Evolutionary conservation across 2,329 filamentous ascomycete species (phyloP), one percentile per base, ranked within the genome.

Genomic region (Aspergillus pseudoterreus): DNA sequence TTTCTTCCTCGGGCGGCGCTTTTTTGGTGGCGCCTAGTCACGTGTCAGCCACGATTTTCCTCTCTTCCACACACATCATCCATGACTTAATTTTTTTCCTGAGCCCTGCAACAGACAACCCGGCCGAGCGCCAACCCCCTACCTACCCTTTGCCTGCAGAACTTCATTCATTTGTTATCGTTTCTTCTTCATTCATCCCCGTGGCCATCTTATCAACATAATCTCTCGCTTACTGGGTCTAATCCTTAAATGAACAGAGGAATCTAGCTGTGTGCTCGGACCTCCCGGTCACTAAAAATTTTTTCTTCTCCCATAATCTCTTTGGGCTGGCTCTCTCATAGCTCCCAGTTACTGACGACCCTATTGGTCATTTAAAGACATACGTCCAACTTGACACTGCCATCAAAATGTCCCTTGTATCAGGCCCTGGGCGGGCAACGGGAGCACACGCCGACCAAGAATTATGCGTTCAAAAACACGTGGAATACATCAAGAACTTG

Each of bases 401-500:
- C 38, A 6, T 30, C 41, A 49, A 39, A 35, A 86, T 85, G 82
- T 80, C 82, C 41, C 73, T 85, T 45, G 81, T 80, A 53, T 80
- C 82, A 46, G 82, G 82, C 21, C 82, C 82, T 43, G 82, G 82
- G 50, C 75, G 79, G 55, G 82, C 78, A 57, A 68, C 67, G 51
- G 68, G 63, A 43, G 64, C 54, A 54, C 73, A 76, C 15, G 65
- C 72, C 51, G 75, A 79, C 57, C 73, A 80, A 57, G 71, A 75
- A 45, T 75, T 86, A 51, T 78, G 75, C 55, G 71, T 79, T 47
- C 76, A 84, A 58, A 83, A 83, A 68, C 94, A 99, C 71, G 90
- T 97, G 63, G 84, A 85, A 68, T 99, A 97, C 71, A 90, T 99
- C 61, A 90, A 95, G 73, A 90, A 87, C 65, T 81, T 99, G 61